Evolutionary conservation across 1,284 basidiomycete species (phyloP), one percentile per base, ranked within the genome.

Genomic region (Heliocybe sulcata): DNA sequence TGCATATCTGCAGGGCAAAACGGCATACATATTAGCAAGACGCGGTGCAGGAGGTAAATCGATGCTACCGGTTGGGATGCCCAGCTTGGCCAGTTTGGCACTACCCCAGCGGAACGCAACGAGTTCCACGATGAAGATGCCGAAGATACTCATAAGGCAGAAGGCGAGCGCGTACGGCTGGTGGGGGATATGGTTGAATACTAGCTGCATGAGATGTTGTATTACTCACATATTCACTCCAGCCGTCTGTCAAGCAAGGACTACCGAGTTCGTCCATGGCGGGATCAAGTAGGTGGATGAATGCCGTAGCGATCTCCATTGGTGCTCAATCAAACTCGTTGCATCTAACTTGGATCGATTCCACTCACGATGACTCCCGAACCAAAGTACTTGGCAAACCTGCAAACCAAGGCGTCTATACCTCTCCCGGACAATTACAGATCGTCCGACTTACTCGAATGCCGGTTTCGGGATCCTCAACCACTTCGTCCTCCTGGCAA

Each of bases 301-400:
- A 94, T 0, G 88, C 87, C 1, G 96, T 98, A 0, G 93, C 93
- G 59, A 98, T 91, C 87, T 90, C 59, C 11, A 49, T 35, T 47
- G 54, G 55, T 33, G 25, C 26, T 58, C 38, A 31, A 49, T 14
- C 20, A 58, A 54, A 27, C 51, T 27, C 52, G 29, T 38, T 11
- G 20, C 67, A 58, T 64, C 47, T 38, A 11, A 59, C 53, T 52
- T 61, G 52, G 42, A 27, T 26, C 22, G 4, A 31, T 51, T 23
- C 45, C 14, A 74, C 82, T 60, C 58, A 89, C 87, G 66, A 95
- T 94, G 57, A 96, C 90, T 27, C 92, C 93, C 8, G 92, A 94
- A 50, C 96, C 96, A 71, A 98, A 98, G 73, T 90, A 98, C 71
- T 96, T 97, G 27, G 90, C 89, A 66, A 96, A 94, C 49, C 88